Conservation (phyloP, 2,329 filamentous ascomycete genomes). For the Xylariaceae sp. region DNA sequence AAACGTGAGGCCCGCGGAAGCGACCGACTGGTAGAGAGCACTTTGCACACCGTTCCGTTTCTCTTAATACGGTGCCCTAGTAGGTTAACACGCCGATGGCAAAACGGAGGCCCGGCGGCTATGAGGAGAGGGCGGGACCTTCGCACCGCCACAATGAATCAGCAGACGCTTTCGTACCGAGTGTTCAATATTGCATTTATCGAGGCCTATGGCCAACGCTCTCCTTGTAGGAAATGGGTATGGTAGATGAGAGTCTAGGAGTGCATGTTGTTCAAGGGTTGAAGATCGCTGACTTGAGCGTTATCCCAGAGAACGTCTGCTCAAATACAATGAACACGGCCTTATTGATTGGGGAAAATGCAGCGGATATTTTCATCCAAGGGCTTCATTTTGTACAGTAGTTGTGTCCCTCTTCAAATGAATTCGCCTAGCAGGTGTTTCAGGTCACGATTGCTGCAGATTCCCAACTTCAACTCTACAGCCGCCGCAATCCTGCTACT, state of each 20-base stretch:
- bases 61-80: background rate
- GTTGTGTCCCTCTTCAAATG: too few relatives aligned
- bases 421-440: too few relatives aligned
- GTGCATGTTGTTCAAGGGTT: background rate
- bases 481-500: too few relatives aligned
- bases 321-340: slow-evolving; percentile 7
- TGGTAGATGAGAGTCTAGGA: background rate
- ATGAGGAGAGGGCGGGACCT: background rate
- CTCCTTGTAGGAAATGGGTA: background rate
- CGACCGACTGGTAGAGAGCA: too few relatives aligned
- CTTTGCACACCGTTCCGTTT: slow-evolving; percentile 6
- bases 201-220: too few relatives aligned
- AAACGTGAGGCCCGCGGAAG: too few relatives aligned
- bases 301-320: background rate
- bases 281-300: slow-evolving; percentile 8
- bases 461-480: too few relatives aligned
- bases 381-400: too few relatives aligned
- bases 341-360: background rate
- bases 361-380: background rate
- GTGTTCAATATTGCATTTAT: too few relatives aligned
- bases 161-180: too few relatives aligned
- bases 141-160: background rate
- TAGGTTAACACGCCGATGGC: background rate
- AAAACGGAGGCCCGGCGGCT: slow-evolving; percentile 3
- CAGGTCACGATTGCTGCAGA: too few relatives aligned